These are phyloP conservation scores for Mortierella hygrophila DNA, from an alignment of 192 early-diverging fungal genomes.

Conservation along the genomic window DNA sequence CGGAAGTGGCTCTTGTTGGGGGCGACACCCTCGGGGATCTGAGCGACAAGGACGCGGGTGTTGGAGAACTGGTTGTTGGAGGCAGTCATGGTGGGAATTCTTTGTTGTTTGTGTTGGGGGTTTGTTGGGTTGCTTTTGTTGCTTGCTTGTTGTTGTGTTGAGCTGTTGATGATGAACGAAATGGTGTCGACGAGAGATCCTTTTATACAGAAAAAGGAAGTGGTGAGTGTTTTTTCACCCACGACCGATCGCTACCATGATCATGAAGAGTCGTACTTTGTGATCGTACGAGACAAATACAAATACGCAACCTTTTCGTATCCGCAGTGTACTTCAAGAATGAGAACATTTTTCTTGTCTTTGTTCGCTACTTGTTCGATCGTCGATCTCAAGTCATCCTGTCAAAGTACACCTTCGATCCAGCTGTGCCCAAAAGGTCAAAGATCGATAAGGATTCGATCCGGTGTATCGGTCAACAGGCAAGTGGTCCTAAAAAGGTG, in stretches of 20 bases:
- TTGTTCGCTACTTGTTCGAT: neutral
- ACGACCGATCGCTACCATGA: neutral
- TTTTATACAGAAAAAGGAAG: neutral
- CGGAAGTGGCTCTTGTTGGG: conserved; percentile 14
- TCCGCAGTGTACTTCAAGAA: neutral
- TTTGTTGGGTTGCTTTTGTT: neutral
- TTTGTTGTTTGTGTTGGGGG: neutral
- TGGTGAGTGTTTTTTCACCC: neutral
- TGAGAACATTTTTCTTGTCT: neutral
- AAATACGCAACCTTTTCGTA: neutral
- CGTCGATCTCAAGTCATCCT: neutral
- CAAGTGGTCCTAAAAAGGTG: neutral
- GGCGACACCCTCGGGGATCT: neutral
- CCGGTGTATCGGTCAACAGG: neutral
- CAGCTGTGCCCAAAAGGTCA: neutral
- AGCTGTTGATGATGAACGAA: neutral
- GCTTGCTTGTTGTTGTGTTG: neutral
- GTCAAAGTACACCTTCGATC: neutral
- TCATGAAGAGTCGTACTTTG: neutral
- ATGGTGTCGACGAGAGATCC: neutral
- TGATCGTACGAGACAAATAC: neutral
- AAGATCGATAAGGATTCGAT: neutral
- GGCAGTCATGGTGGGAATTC: neutral
- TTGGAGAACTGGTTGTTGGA: conserved; percentile 20
- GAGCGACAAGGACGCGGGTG: conserved; percentile 26